Evolutionary conservation across 139 green algal genomes (phyloP).

Genomic region (Pleodorina starrii): DNA sequence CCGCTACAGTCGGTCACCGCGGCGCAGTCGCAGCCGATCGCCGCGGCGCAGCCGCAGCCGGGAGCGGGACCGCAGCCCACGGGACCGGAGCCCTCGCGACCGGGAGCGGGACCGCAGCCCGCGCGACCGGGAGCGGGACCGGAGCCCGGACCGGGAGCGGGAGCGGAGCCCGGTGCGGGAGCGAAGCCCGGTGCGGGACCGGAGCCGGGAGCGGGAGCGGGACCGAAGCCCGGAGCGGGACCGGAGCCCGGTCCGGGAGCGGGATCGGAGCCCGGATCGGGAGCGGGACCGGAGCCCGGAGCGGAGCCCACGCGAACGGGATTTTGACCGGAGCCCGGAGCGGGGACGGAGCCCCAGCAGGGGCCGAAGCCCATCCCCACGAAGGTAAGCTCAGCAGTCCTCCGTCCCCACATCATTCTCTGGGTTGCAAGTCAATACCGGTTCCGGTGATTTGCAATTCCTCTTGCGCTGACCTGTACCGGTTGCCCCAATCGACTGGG

Average conservation of each 20-base stretch:
- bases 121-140: slow-evolving; percentile 11
- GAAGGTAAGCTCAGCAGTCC: neutral
- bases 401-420: too few relatives aligned
- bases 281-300: slow-evolving; percentile 42
- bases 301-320: neutral
- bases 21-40: slow-evolving; percentile 11
- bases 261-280: slow-evolving; percentile 1
- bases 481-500: too few relatives aligned
- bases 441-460: too few relatives aligned
- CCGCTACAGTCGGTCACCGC: slow-evolving; percentile 5
- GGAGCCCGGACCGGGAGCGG: neutral
- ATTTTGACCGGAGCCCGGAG: neutral
- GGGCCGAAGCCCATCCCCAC: slow-evolving; percentile 8
- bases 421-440: too few relatives aligned
- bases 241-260: neutral
- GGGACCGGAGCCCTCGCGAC: neutral
- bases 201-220: slow-evolving; percentile 19
- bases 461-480: too few relatives aligned
- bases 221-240: slow-evolving; percentile 39
- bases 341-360: slow-evolving; percentile 23
- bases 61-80: slow-evolving; percentile 39
- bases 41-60: slow-evolving; percentile 34
- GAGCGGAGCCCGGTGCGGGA: neutral
- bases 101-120: neutral
- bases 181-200: too few relatives aligned